These are phyloP conservation scores for Syzygium malaccense DNA, from an alignment of 441 rosid species.

Conservation along the genomic window DNA sequence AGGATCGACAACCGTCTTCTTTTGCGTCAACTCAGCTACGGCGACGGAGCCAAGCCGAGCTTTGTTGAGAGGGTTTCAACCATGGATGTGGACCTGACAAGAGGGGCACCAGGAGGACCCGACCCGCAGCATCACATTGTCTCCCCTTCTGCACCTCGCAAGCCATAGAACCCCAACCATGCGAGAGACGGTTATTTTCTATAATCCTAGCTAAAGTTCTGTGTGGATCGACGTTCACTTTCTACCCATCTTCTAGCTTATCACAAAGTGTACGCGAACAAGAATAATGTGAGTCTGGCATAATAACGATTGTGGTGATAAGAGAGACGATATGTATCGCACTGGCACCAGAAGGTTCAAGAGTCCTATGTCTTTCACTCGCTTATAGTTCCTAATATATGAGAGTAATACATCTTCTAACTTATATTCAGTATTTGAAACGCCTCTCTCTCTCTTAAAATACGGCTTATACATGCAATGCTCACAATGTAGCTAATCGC, in stretches of 20 bases:
- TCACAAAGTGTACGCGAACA: background rate
- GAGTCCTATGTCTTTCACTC: background rate
- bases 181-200: background rate
- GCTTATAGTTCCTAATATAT: background rate
- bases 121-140: constrained; percentile 24
- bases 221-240: background rate
- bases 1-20: constrained; percentile 12
- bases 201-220: background rate
- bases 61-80: constrained; percentile 1
- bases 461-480: background rate
- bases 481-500: background rate
- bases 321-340: background rate
- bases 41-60: background rate
- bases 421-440: background rate
- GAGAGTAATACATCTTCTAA: background rate
- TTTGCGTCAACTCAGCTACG: constrained; percentile 18
- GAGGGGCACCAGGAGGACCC: constrained; percentile 30
- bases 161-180: background rate
- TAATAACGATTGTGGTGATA: background rate
- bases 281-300: background rate
- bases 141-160: background rate
- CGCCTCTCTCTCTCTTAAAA: background rate
- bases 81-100: background rate
- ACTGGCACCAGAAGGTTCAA: background rate
- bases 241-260: background rate